Evolutionary conservation across 495 filamentous ascomycete species (phyloP).

Genomic region (Tricharina praecox): DNA sequence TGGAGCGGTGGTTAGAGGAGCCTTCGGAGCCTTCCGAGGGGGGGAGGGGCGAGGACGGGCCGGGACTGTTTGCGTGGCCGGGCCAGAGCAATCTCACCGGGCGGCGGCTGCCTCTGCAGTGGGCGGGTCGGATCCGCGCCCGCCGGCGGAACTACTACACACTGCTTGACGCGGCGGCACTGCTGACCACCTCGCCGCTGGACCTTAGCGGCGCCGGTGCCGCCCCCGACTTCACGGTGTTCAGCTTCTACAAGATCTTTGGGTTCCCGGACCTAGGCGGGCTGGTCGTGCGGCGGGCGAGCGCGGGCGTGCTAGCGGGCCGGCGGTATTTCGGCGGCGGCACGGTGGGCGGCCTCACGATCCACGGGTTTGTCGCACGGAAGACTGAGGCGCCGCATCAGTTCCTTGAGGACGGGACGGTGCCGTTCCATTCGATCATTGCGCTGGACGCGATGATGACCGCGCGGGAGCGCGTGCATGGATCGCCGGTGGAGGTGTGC

Average conservation of each 20-base stretch:
- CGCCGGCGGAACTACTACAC: conserved; percentile 38
- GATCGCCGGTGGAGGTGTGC: conserved; percentile 52
- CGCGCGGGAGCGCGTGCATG: conserved; percentile 51
- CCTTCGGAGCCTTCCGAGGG: conserved; percentile 7
- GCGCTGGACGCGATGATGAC: conserved; percentile 59
- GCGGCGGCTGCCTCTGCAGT: conserved; percentile 51
- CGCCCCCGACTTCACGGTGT: conserved; percentile 71
- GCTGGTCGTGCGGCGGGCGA: conserved; percentile 58
- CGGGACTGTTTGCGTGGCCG: conserved; percentile 61
- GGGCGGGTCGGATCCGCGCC: conserved; percentile 42
- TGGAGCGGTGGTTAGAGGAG: conserved; percentile 48
- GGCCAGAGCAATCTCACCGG: conserved; percentile 92
- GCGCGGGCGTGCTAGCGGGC: conserved; percentile 39
- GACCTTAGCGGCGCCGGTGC: conserved; percentile 43
- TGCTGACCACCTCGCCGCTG: conserved; percentile 59
- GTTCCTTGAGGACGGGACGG: conserved; percentile 72
- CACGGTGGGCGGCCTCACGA: conserved; percentile 63
- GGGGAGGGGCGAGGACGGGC: conserved; percentile 14
- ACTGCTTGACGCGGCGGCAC: conserved; percentile 76
- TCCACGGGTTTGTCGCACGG: conserved; percentile 32
- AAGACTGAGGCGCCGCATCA: conserved; percentile 61
- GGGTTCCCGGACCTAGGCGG: conserved; percentile 86
- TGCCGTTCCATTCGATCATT: conserved; percentile 75
- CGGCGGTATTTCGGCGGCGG: conserved; percentile 86
- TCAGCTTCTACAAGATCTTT: conserved; percentile 96